Evolutionary conservation across 108 stramenopile species (phyloP), one percentile per base, ranked within the genome.

Genomic region (Heterococcus sp.): DNA sequence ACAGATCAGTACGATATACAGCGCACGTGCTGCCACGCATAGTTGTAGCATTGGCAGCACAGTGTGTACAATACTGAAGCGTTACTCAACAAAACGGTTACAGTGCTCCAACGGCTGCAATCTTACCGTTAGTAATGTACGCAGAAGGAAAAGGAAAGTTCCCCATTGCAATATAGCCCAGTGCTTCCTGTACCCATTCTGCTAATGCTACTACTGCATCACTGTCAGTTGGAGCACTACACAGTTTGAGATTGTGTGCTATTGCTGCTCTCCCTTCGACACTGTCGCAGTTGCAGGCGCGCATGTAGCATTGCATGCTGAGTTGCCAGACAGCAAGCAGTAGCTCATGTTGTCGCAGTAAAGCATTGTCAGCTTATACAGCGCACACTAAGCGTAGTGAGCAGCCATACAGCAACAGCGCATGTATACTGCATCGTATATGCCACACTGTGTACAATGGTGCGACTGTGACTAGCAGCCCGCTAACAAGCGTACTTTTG

Each of bases 131-230:
- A 0, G 83, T 27, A 38, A 85, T 84, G 66, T 87, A 87, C 8
- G 75, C 38, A 34, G 84, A 70, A 14, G 87, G 71, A 75, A 76
- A 88, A 2, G 87, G 87, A 73, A 76, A 88, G 81, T 85, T 80
- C 2, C 85, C 87, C 87, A 88, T 88, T 31, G 87, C 84, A 69
- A 88, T n/a, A 36, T 40, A 72, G 66, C 36, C 75, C 35, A 75
- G 83, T 30, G 86, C 87, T 35, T 83, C 82, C 37, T 71, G 46
- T 21, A 69, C 5, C 70, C 71, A 78, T 38, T 33, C 30, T 29
- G 68, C 38, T n/a, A 79, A 27, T 29, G 37, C 68, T 28, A 38
- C 34, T 26, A 34, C 21, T 37, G 35, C 33, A 38, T 1, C 2
- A 21, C 28, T 2, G 35, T 1, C 2, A 3, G 8, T 27, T 8